Conservation (phyloP, 1,284 basidiomycete genomes). For the Takashimella koratensis region DNA sequence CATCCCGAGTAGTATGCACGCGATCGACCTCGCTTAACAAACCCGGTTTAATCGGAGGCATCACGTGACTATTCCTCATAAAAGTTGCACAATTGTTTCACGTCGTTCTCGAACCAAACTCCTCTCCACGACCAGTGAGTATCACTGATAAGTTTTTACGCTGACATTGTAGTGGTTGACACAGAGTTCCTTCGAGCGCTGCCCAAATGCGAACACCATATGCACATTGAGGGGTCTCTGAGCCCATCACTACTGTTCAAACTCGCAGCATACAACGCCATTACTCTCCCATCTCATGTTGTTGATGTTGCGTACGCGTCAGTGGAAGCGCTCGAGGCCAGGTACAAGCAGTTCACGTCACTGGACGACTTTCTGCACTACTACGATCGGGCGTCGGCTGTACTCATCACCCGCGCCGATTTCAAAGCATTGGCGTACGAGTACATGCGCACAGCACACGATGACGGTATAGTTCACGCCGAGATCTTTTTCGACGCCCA, state of each 20-base stretch:
- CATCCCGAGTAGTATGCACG: no score
- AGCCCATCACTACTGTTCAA: slow-evolving; percentile 22
- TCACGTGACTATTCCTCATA: background rate
- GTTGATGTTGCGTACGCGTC: slow-evolving; percentile 4
- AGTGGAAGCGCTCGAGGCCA: slow-evolving; percentile 12
- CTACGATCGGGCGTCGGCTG: slow-evolving; percentile 20
- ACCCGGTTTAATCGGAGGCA: no score
- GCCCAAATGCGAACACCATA: slow-evolving; percentile 26
- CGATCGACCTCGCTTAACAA: no score
- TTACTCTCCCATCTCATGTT: slow-evolving; percentile 9
- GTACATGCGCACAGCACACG: slow-evolving; percentile 15
- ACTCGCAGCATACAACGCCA: slow-evolving; percentile 20
- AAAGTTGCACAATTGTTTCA: no score
- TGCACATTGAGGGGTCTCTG: slow-evolving; percentile 30
- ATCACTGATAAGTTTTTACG: no score
- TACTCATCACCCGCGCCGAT: slow-evolving; percentile 20
- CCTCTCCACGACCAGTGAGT: background rate
- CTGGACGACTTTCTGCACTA: slow-evolving; percentile 28
- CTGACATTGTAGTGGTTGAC: background rate
- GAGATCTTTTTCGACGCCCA: slow-evolving; percentile 30
- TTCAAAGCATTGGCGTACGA: slow-evolving; percentile 21
- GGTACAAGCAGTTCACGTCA: slow-evolving; percentile 24
- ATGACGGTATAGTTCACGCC: slow-evolving; percentile 21
- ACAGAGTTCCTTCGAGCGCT: background rate
- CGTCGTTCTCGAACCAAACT: background rate